A percentile compares a stretch with the other conserved stretches of the same genome.
Evolutionary conservation across 2,329 filamentous ascomycete genomes (phyloP).

Genomic region (Basipetospora sp.): DNA sequence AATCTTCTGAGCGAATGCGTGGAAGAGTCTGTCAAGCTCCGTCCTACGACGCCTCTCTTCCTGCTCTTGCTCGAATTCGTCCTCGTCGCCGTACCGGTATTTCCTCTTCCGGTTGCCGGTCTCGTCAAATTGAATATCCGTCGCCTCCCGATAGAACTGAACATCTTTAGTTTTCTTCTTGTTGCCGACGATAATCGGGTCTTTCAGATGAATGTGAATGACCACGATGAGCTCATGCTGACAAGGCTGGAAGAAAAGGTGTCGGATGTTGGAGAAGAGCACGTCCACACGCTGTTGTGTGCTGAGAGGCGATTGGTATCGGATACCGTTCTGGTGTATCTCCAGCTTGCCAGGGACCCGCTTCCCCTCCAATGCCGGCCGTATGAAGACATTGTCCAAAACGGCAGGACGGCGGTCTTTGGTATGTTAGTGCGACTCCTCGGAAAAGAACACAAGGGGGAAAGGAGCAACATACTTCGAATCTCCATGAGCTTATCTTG

Average conservation of each 20-base stretch:
- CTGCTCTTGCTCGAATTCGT: constrained; percentile 96
- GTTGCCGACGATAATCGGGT: constrained; percentile 94
- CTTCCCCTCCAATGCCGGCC: constrained; percentile 90
- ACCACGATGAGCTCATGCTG: constrained; percentile 93
- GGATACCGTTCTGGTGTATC: constrained; percentile 97
- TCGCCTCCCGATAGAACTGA: constrained; percentile 94
- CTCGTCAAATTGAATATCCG: constrained; percentile 96
- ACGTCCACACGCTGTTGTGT: constrained; percentile 78
- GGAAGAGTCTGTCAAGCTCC: constrained; percentile 91
- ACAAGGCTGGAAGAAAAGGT: constrained; percentile 96
- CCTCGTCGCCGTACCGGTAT: constrained; percentile 93
- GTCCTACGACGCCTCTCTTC: constrained; percentile 82
- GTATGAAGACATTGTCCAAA: constrained; percentile 87
- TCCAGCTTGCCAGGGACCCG: constrained; percentile 90
- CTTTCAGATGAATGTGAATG: constrained; percentile 94
- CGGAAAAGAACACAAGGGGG: not conserved
- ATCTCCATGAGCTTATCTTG: constrained; percentile 95
- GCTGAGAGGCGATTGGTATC: constrained; percentile 72
- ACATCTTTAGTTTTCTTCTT: constrained; percentile 97
- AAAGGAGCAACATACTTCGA: constrained; percentile 48
- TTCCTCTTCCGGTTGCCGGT: constrained; percentile 96
- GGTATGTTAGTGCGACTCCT: constrained; percentile 9
- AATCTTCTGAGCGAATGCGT: constrained; percentile 92
- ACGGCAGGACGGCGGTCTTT: constrained; percentile 78
- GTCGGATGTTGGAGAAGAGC: constrained; percentile 94